Conservation (phyloP, 345 rosid species). For the Theobroma cacao region DNA sequence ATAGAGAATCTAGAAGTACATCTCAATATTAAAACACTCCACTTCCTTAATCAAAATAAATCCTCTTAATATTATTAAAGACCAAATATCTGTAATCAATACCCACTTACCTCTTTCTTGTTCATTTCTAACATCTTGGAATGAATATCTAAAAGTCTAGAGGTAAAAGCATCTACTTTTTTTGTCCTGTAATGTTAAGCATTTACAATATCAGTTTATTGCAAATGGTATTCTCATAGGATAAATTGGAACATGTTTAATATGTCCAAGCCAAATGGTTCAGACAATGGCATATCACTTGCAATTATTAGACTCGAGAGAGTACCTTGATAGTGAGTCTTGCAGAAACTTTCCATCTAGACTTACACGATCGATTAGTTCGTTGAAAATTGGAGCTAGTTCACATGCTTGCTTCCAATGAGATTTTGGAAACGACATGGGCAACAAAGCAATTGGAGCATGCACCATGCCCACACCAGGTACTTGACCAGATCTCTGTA, state of each 20-base stretch:
- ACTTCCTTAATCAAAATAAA: constrained; percentile 11
- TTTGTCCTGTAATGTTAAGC: constrained; percentile 58
- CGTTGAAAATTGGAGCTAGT: constrained; percentile 87
- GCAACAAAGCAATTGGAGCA: constrained; percentile 84
- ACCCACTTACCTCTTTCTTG: constrained; percentile 70
- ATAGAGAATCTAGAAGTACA: not conserved
- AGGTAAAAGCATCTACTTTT: constrained; percentile 84
- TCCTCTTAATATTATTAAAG: not conserved
- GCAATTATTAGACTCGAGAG: too few relatives aligned
- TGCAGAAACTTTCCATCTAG: constrained; percentile 88
- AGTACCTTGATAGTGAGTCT: constrained; percentile 74
- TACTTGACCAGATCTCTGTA: constrained; percentile 75
- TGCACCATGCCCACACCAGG: constrained; percentile 97
- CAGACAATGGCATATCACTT: not conserved
- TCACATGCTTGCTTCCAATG: constrained; percentile 85
- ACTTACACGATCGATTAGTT: constrained; percentile 91
- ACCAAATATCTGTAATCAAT: not conserved
- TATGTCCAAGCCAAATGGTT: not conserved
- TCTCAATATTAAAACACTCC: constrained; percentile 6
- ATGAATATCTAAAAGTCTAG: constrained; percentile 92
- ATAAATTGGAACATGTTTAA: not conserved
- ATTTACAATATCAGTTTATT: constrained; percentile 10
- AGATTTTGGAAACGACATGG: constrained; percentile 63
- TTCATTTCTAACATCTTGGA: constrained; percentile 77
- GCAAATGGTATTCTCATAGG: not conserved